Base-by-base conservation (phyloP, 2,329 filamentous ascomycete species). In the Pyrenochaeta sp. region DNA sequence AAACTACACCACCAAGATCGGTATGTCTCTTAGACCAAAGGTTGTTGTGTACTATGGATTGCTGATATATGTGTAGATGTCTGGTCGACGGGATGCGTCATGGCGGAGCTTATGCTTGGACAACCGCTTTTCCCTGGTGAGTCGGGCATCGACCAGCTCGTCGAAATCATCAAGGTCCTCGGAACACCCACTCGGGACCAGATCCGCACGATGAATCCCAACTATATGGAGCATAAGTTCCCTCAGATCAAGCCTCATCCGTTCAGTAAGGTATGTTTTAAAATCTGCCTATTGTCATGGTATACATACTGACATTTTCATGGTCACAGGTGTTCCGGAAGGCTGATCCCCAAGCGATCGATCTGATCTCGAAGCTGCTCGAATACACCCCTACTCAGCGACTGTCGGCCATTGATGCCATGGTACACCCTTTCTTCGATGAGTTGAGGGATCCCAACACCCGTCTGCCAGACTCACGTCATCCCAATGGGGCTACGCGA, bases 171-270 rank as follows among this genome's bases (percentile, higher is more conserved):
- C 85, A 99, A 99, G 83, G 94, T 99, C 52, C 84, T 99, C 60
- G 95, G 95, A 59, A 99, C 95, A 19, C 95, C 95, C 19, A 98
- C 95, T 36, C 88, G 95, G 65, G 95, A 99, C 79, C 95, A 99
- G 80, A 99, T 99, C 74, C 91, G 95, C 69, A 99, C 95, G 66
- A 99, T 99, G 95, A 99, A 99, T 81, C 95, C 95, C 58, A 99
- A 99, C 81, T 99, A 99, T 81, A 99, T 99, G 95, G 95, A 99
- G 83, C 95, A 99, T 84, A 98, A 98, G 83, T 99, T 99, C 81
- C 95, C 95, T 47, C 95, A 99, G 80, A 99, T 99, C 84, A 99
- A 99, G 84, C 95, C 95, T 57, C 95, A 99, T 76, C 95, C 95
- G 28, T 99, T 99, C 85, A 96, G 91, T 83, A 98, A 98, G 87